A percentile compares a stretch with the other conserved stretches of the same genome.
phyloP scores from a whole-genome alignment of 2,329 filamentous ascomycete genomes.

The Didymella pomorum region DNA sequence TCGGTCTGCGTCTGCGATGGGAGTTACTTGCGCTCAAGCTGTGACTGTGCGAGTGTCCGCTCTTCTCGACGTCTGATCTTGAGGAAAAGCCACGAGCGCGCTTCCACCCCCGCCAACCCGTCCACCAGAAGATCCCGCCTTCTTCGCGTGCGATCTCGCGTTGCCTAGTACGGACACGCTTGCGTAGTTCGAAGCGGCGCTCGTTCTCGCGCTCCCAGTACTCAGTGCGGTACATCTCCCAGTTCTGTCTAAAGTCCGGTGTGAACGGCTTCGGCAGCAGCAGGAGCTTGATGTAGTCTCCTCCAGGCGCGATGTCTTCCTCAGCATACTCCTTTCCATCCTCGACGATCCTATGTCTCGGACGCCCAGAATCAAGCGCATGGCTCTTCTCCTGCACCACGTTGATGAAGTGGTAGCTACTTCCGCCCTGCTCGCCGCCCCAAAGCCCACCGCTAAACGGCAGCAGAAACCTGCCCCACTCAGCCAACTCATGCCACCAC shows the following conservation, averaged over 20 bases:
- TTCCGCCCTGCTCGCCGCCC: constrained; percentile 63
- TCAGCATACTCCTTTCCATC: constrained; percentile 72
- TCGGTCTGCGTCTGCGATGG: constrained; percentile 40
- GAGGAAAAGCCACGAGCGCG: constrained; percentile 41
- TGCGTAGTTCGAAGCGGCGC: constrained; percentile 75
- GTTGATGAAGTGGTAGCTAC: constrained; percentile 80
- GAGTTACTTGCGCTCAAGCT: constrained; percentile 11
- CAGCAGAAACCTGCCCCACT: constrained; percentile 77
- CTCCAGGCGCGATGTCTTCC: constrained; percentile 88
- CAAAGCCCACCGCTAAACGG: constrained; percentile 65
- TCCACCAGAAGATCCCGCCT: constrained; percentile 85
- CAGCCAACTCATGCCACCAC: constrained; percentile 80
- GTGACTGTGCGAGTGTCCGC: constrained; percentile 21
- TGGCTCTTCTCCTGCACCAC: constrained; percentile 54
- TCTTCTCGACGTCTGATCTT: constrained; percentile 45
- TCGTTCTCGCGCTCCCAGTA: constrained; percentile 99
- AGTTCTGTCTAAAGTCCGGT: constrained; percentile 92
- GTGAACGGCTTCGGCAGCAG: constrained; percentile 94
- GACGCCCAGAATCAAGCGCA: constrained; percentile 33
- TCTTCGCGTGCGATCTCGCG: constrained; percentile 71
- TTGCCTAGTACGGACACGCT: constrained; percentile 73
- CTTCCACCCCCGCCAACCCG: constrained; percentile 70
- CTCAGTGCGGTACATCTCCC: constrained; percentile 91
- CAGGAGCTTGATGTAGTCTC: constrained; percentile 89
- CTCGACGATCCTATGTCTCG: constrained; percentile 57